Evolutionary conservation across 2,329 filamentous ascomycete genomes (phyloP), one percentile per base, ranked within the genome.

Genomic region (Diplocarpon mali): DNA sequence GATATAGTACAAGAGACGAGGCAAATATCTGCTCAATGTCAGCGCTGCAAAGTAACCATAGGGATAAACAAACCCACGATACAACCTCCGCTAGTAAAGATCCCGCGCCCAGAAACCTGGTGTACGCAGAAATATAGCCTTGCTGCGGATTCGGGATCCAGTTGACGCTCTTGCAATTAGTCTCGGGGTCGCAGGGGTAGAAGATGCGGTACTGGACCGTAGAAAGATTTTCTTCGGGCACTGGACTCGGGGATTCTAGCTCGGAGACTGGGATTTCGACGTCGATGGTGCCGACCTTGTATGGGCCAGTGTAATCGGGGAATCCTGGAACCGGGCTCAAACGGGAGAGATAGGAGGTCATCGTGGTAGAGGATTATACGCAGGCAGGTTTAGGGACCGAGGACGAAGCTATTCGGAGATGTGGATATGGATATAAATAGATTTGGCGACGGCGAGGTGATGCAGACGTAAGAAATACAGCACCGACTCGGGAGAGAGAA

Each of bases 191-290:
- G 16, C 81, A 80, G 1, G 87, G 87, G 60, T 93, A 93, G 66
- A 85, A 94, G 46, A 93, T 71, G 50, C 87, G 77, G 62, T 86
- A 92, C 45, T 84, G 80, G 20, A 93, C 70, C 1, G 87, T 94
- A 15, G 78, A 69, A 37, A 89, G 78, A 44, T 65, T 64, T 5
- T 76, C 71, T 7, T 70, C 67, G 5, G 76, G 75, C 7, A 68
- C 63, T 3, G 71, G 66, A 16, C 72, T 69, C 0, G 79, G 75
- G 1, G 73, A 68, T 2, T 70, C 61, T 5, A 81, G 66, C 38
- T 77, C 71, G 24, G 72, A 69, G 9, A 83, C 70, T 35, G 86
- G 83, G 13, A 93, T 76, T 66, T 94, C 87, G 52, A 90, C 71
- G 57, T 93, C 86, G 53, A 86, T 69, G 2, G 82, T 85, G 51